Conservation (phyloP, 2,329 filamentous ascomycete genomes). For the Cryphonectria naterciae region DNA sequence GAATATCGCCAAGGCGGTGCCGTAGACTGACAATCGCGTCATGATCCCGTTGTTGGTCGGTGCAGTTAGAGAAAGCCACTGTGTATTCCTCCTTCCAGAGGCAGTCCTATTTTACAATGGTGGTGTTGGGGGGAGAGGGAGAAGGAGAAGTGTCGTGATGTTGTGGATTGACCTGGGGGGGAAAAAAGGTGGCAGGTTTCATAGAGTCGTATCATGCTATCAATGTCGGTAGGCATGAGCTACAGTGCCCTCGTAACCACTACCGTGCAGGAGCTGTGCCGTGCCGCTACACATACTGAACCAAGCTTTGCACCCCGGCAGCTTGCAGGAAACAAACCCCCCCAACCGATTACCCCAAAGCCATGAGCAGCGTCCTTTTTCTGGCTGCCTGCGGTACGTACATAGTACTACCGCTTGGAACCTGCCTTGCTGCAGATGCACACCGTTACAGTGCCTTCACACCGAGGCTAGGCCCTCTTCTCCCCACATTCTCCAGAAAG, state of each 20-base stretch:
- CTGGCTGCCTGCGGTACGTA: conserved; percentile 9
- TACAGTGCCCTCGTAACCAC: not conserved
- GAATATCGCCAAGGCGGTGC: conserved; percentile 26
- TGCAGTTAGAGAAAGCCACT: conserved; percentile 17
- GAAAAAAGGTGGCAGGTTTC: conserved; percentile 28
- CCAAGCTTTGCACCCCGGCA: not conserved
- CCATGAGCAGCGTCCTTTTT: not conserved
- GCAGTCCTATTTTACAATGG: not conserved
- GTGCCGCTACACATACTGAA: not conserved
- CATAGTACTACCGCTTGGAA: not conserved
- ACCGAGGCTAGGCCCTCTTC: not conserved
- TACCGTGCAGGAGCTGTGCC: not conserved
- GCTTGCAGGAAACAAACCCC: not conserved
- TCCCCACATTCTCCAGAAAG: not conserved
- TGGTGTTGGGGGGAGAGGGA: not conserved
- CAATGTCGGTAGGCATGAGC: conserved; percentile 9
- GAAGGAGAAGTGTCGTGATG: conserved; percentile 4
- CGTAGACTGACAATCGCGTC: conserved; percentile 30
- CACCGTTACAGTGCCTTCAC: not conserved
- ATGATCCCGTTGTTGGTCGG: conserved; percentile 20
- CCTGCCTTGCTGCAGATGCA: not conserved
- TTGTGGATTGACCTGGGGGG: conserved; percentile 15
- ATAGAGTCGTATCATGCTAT: not conserved
- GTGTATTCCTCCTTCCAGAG: conserved; percentile 7
- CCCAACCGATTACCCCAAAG: too few species aligned